Base-by-base conservation (phyloP, 495 filamentous ascomycete genomes). In the Xeromyces bisporus region DNA sequence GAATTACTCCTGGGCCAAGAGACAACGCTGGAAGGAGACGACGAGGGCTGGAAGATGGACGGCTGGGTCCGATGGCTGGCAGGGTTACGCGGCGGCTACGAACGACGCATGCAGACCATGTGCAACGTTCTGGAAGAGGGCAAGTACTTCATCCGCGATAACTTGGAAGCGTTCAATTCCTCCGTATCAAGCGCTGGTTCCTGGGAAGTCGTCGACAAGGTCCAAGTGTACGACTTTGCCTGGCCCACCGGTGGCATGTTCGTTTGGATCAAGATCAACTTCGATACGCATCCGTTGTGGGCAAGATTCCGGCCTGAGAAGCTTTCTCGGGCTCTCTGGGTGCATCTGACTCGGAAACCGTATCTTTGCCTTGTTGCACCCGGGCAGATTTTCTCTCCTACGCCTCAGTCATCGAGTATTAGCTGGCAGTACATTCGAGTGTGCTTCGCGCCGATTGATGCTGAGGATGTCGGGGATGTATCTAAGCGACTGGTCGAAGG, bases 221-320 rank as follows among this genome's bases (percentile, higher is more conserved):
- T 66, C 0, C 56, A 62, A 20, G 71, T 93, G 42, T 82, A 70
- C 49, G 60, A 71, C 28, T 93, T 89, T 45, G 44, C 60, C 28
- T 77, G 74, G 64, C 87, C 86, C 1, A 67, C 73, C n/a, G 87
- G 74, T 10, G 87, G 87, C 39, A 93, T 93, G 86, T 93, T 93
- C 48, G 51, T 89, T 14, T 96, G 86, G 86, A 39, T 93, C 0
- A 58, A 68, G 12, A 41, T 89, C 14, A 49, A 67, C 26, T 69
- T 87, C 35, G 62, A 75, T 8, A 56, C 53, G 0, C 86, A 96
- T 41, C 83, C 85, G 6, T 59, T 92, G 13, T 69, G 51, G 23
- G 54, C 58, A 5, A 52, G 54, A 16, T 55, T 59, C 38, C 48
- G 50, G 8, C 37, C 42, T 0, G 37, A 51, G 15, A 48, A 53